These are phyloP conservation scores for Hypomontagnella submonticulosa DNA, from an alignment of 495 filamentous ascomycete species.

Conservation along the genomic window DNA sequence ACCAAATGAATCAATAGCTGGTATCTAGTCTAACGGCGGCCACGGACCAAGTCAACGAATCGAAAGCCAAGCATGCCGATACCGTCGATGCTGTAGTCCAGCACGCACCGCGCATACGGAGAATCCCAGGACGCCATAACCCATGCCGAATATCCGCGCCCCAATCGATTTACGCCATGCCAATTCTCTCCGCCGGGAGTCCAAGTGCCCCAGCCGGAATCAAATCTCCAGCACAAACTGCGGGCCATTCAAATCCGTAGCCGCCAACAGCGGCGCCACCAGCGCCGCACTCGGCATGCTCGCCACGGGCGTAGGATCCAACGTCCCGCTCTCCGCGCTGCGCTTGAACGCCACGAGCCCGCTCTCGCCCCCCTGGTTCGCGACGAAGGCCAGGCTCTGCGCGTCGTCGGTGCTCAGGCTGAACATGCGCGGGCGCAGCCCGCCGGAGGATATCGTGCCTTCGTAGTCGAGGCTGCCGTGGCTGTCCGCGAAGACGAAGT, in stretches of 20 bases:
- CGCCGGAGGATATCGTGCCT: conserved; percentile 38
- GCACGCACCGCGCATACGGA: too few relatives aligned
- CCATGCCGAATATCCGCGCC: too few relatives aligned
- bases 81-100: too few relatives aligned
- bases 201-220: not conserved
- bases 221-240: conserved; percentile 45
- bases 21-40: too few relatives aligned
- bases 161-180: too few relatives aligned
- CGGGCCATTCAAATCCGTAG: conserved; percentile 37
- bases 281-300: conserved; percentile 23
- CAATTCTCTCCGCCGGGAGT: not conserved
- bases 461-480: conserved; percentile 38
- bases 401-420: conserved; percentile 38
- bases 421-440: conserved; percentile 50
- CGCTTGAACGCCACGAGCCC: conserved; percentile 46
- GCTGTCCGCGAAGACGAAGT: conserved; percentile 42
- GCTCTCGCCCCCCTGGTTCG: conserved; percentile 47
- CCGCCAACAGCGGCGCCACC: conserved; percentile 29
- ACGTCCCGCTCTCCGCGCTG: conserved; percentile 15
- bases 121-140: too few relatives aligned
- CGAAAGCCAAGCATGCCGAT: too few relatives aligned
- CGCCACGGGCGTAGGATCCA: conserved; percentile 38
- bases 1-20: too few relatives aligned
- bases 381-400: conserved; percentile 43
- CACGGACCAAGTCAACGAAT: too few relatives aligned